Evolutionary conservation across 2,329 filamentous ascomycete genomes (phyloP).

Genomic region (Calonectria henricotiae): DNA sequence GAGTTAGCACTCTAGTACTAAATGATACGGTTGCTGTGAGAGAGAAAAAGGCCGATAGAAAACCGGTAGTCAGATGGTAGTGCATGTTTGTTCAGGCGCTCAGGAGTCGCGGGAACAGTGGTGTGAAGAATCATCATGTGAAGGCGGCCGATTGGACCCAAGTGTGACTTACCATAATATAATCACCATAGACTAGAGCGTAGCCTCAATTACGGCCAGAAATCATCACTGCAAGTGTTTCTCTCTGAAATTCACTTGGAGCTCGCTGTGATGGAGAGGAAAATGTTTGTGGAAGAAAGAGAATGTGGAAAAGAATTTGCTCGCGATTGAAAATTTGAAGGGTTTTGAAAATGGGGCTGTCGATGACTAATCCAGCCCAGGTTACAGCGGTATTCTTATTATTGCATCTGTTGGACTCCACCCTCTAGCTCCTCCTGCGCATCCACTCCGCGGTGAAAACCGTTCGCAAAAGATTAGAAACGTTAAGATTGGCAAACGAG

Average conservation of each 20-base stretch:
- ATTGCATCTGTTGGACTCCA: conserved; percentile 33
- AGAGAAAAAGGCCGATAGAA: background rate
- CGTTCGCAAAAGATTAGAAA: conserved; percentile 35
- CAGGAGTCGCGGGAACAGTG: conserved; percentile 76
- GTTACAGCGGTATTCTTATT: conserved; percentile 32
- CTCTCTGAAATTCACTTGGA: conserved; percentile 1
- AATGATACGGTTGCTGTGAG: conserved; percentile 4
- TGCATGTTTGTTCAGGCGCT: conserved; percentile 81
- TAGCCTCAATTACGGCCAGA: background rate
- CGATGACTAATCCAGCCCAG: conserved; percentile 46
- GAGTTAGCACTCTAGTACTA: conserved; percentile 1
- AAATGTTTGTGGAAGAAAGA: conserved; percentile 40
- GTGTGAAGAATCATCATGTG: conserved; percentile 71
- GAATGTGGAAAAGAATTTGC: conserved; percentile 11
- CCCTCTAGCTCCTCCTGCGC: background rate
- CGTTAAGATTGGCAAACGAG: conserved; percentile 21
- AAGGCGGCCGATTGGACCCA: conserved; percentile 34
- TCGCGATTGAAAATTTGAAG: conserved; percentile 47
- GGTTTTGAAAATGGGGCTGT: conserved; percentile 36
- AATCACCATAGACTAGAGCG: conserved; percentile 14
- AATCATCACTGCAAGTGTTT: background rate
- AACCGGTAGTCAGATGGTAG: conserved; percentile 78
- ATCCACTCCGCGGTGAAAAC: conserved; percentile 44
- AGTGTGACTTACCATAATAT: conserved; percentile 47
- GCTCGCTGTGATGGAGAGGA: background rate